A percentile compares a stretch with the other conserved stretches of the same genome.
phyloP scores from a whole-genome alignment of 2,329 filamentous ascomycete species.

The Botrytis pseudocinerea region DNA sequence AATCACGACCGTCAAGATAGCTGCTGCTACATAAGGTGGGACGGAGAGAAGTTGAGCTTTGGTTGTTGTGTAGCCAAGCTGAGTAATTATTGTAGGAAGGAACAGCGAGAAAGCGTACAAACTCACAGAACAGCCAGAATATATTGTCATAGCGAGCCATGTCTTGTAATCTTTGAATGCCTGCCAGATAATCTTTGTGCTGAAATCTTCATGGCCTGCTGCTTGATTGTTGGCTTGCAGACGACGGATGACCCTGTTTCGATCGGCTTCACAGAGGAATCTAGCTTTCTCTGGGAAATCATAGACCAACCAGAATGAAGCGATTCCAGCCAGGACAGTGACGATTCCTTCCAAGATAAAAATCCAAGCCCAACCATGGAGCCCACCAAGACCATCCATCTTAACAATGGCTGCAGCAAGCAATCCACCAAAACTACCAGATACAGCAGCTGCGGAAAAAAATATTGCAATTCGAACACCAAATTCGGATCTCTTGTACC shows the following conservation, averaged over 20 bases:
- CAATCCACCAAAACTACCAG: slow-evolving; percentile 75
- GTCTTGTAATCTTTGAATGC: slow-evolving; percentile 84
- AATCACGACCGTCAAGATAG: slow-evolving; percentile 65
- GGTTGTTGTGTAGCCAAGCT: slow-evolving; percentile 56
- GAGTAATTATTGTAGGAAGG: slow-evolving; percentile 73
- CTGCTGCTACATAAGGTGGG: slow-evolving; percentile 72
- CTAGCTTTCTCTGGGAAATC: slow-evolving; percentile 77
- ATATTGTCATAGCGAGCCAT: slow-evolving; percentile 71
- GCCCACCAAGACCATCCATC: slow-evolving; percentile 63
- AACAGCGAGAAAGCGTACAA: slow-evolving; percentile 78
- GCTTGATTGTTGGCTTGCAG: slow-evolving; percentile 71
- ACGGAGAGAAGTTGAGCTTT: slow-evolving; percentile 71
- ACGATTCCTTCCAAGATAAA: slow-evolving; percentile 70
- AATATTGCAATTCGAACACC: slow-evolving; percentile 79
- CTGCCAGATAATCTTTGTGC: slow-evolving; percentile 69
- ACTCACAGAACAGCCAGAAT: slow-evolving; percentile 73
- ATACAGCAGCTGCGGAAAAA: slow-evolving; percentile 78
- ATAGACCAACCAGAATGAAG: slow-evolving; percentile 75
- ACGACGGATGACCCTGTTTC: slow-evolving; percentile 69
- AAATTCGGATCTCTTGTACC: slow-evolving; percentile 79
- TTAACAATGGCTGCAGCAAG: slow-evolving; percentile 70
- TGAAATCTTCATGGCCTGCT: slow-evolving; percentile 75
- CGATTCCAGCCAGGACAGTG: slow-evolving; percentile 67
- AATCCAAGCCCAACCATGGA: slow-evolving; percentile 63
- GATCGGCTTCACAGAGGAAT: slow-evolving; percentile 71